These are phyloP conservation scores for Datisca glomerata DNA, from an alignment of 306 rosid genomes.

Conservation along the genomic window DNA sequence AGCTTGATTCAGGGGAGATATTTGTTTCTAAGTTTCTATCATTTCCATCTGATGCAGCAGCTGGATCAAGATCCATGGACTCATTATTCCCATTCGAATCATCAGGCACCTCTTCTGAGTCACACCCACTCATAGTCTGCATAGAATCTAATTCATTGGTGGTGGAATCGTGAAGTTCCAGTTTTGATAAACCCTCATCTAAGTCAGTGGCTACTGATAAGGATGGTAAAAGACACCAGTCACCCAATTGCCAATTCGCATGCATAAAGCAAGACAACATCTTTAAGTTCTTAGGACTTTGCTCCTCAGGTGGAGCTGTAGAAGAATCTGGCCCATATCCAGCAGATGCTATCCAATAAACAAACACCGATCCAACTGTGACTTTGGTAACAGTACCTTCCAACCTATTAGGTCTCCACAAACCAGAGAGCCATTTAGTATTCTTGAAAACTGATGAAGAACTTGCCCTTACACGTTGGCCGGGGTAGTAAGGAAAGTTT, in stretches of 20 bases:
- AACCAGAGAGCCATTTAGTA: conserved; percentile 93
- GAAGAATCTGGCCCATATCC: conserved; percentile 95
- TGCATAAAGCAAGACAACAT: conserved; percentile 80
- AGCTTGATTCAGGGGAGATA: conserved; percentile 48
- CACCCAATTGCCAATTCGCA: conserved; percentile 96
- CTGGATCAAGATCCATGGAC: conserved; percentile 56
- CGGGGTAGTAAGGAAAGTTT: conserved; percentile 94
- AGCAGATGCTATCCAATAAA: conserved; percentile 98
- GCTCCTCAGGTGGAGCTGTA: conserved; percentile 89
- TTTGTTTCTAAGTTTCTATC: conserved; percentile 29
- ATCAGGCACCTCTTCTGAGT: conserved; percentile 62
- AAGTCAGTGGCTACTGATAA: conserved; percentile 27
- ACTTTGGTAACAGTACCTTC: conserved; percentile 95
- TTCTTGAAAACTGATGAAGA: conserved; percentile 90
- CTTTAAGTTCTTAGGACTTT: conserved; percentile 78
- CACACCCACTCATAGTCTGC: conserved; percentile 57
- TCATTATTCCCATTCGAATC: conserved; percentile 47
- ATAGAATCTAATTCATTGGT: conserved; percentile 46
- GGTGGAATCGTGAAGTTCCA: conserved; percentile 38
- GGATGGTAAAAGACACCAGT: conserved; percentile 86
- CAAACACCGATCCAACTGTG: conserved; percentile 82
- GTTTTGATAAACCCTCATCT: conserved; percentile 42
- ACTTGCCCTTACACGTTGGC: conserved; percentile 89
- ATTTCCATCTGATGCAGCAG: conserved; percentile 34
- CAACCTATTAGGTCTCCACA: conserved; percentile 88